Evolutionary conservation across 2,329 filamentous ascomycete species (phyloP).

Genomic region (Alternaria infectoria): DNA sequence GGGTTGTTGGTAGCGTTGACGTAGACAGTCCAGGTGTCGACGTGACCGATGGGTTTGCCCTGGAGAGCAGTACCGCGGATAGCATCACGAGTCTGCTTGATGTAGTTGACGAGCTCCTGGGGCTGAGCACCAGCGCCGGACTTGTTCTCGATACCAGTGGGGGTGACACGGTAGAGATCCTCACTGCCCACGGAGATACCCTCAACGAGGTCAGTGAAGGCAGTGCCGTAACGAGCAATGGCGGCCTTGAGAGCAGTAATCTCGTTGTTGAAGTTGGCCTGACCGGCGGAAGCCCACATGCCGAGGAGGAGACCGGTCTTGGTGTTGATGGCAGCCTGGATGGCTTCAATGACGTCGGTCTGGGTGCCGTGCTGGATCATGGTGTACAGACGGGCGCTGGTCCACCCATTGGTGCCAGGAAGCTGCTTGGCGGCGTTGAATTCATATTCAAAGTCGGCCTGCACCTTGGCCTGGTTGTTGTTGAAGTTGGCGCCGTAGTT

Average conservation of each 20-base stretch:
- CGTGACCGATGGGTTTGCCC: slow-evolving; percentile 73
- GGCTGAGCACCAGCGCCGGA: slow-evolving; percentile 70
- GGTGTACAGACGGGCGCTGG: slow-evolving; percentile 75
- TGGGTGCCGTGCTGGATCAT: slow-evolving; percentile 73
- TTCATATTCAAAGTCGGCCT: slow-evolving; percentile 72
- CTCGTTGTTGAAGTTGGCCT: slow-evolving; percentile 71
- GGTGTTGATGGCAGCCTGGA: slow-evolving; percentile 82
- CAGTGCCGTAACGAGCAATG: slow-evolving; percentile 70
- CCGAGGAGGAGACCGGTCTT: slow-evolving; percentile 81
- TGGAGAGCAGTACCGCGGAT: slow-evolving; percentile 68
- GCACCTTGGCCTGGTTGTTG: slow-evolving; percentile 64
- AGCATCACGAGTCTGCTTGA: slow-evolving; percentile 68
- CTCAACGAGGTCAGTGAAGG: slow-evolving; percentile 70
- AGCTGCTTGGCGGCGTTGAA: slow-evolving; percentile 71
- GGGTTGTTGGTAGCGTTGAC: slow-evolving; percentile 74
- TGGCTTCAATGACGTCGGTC: slow-evolving; percentile 69
- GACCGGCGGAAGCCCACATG: slow-evolving; percentile 78
- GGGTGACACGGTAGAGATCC: slow-evolving; percentile 69
- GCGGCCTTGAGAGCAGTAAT: slow-evolving; percentile 73
- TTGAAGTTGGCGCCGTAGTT: slow-evolving; percentile 73
- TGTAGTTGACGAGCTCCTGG: slow-evolving; percentile 69
- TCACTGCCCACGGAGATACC: slow-evolving; percentile 88
- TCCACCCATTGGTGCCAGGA: slow-evolving; percentile 65
- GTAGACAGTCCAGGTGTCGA: slow-evolving; percentile 81
- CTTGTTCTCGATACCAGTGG: slow-evolving; percentile 68